Evolutionary conservation across 768 basidiomycete genomes (phyloP).

Genomic region (Russula earlei): DNA sequence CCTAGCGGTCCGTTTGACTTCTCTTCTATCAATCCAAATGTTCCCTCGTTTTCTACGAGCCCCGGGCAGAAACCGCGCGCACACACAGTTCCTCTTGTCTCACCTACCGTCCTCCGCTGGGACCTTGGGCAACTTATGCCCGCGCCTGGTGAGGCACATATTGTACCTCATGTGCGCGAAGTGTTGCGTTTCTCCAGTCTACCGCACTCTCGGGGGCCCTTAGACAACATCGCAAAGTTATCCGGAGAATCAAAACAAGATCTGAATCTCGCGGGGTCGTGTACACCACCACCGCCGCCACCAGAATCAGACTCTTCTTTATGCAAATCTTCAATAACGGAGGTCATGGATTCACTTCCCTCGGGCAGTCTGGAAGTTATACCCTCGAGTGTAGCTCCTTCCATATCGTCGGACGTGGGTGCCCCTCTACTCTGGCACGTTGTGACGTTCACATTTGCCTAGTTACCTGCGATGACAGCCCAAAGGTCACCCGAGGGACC

Average conservation of each 20-base stretch:
- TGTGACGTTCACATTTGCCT: background rate
- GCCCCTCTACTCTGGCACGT: background rate
- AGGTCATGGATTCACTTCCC: background rate
- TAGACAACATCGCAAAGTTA: background rate
- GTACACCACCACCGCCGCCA: background rate
- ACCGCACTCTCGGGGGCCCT: constrained; percentile 4
- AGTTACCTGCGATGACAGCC: background rate
- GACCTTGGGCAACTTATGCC: constrained; percentile 13
- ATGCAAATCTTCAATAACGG: background rate
- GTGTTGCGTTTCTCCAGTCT: constrained; percentile 19
- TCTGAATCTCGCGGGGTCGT: background rate
- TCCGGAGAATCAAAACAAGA: background rate
- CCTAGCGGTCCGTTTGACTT: constrained; percentile 19
- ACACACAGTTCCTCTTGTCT: constrained; percentile 12
- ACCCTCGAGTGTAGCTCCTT: background rate
- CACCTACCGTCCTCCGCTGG: constrained; percentile 1
- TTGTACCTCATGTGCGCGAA: constrained; percentile 9
- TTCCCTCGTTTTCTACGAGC: background rate
- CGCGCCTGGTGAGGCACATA: background rate
- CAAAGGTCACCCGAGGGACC: background rate
- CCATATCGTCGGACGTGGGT: background rate
- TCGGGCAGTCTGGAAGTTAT: background rate
- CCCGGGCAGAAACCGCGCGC: constrained; percentile 5
- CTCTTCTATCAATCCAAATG: background rate
- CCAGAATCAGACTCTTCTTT: background rate